These are phyloP conservation scores for Thermoascus crustaceus DNA, from an alignment of 2,329 filamentous ascomycete species.

Conservation along the genomic window DNA sequence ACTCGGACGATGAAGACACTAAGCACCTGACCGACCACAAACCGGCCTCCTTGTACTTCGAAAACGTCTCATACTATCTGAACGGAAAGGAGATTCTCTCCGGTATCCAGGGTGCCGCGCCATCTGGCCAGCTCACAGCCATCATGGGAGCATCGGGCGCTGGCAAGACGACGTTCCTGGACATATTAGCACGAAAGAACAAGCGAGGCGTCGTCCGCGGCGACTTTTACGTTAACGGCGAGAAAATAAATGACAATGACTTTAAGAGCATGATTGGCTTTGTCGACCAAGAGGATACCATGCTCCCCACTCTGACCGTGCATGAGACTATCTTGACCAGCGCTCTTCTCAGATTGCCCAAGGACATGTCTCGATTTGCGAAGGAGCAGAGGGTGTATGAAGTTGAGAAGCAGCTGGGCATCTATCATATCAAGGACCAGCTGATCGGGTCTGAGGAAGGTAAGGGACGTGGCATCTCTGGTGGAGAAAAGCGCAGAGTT, in stretches of 20 bases:
- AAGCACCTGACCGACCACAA: conserved; percentile 89
- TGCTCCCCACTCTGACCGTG: conserved; percentile 90
- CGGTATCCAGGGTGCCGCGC: conserved; percentile 75
- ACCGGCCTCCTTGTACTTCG: conserved; percentile 78
- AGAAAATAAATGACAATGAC: conserved; percentile 73
- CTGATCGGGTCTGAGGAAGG: conserved; percentile 94
- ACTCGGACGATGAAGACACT: conserved; percentile 77
- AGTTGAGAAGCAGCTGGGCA: conserved; percentile 92
- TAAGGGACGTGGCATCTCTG: conserved; percentile 88
- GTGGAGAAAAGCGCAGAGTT: conserved; percentile 91
- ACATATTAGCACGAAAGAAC: conserved; percentile 94
- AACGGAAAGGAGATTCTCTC: conserved; percentile 81
- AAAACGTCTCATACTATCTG: conserved; percentile 76
- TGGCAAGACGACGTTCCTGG: conserved; percentile 93
- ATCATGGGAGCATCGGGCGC: conserved; percentile 98
- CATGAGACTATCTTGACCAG: conserved; percentile 97
- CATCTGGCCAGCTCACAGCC: conserved; percentile 88
- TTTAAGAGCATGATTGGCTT: conserved; percentile 93
- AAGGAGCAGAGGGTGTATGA: conserved; percentile 89
- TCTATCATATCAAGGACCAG: conserved; percentile 87
- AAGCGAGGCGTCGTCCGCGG: conserved; percentile 74
- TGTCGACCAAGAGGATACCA: conserved; percentile 95
- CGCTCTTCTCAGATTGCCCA: conserved; percentile 81
- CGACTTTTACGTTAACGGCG: conserved; percentile 86
- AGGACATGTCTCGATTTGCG: conserved; percentile 76